A percentile compares a stretch with the other conserved stretches of the same genome.
phyloP scores from a whole-genome alignment of 768 basidiomycete species.

The Hydnomerulius pinastri region DNA sequence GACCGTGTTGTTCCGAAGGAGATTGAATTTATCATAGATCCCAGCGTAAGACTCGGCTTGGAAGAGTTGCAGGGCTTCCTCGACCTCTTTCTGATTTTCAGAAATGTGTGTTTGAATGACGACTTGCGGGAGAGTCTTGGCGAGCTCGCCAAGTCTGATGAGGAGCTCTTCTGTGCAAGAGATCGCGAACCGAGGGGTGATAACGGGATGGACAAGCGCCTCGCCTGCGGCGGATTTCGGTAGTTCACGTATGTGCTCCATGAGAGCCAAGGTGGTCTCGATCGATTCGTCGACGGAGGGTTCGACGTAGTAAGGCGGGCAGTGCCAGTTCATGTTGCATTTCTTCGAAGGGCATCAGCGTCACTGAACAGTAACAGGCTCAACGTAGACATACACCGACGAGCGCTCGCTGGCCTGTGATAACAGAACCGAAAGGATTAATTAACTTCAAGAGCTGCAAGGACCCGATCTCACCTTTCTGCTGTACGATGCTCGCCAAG shows the following conservation, averaged over 20 bases:
- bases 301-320: slow-evolving; percentile 71
- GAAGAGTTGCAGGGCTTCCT: slow-evolving; percentile 65
- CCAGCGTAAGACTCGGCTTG: slow-evolving; percentile 70
- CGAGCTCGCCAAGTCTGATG: slow-evolving; percentile 57
- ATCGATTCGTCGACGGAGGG: slow-evolving; percentile 60
- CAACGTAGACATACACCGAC: slow-evolving; percentile 62
- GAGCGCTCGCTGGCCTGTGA: slow-evolving; percentile 78
- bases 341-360: slow-evolving; percentile 24
- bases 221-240: slow-evolving; percentile 37
- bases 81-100: slow-evolving; percentile 78
- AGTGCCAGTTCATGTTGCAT: slow-evolving; percentile 58
- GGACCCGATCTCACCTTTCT: slow-evolving; percentile 46
- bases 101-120: slow-evolving; percentile 92
- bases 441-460: neutral
- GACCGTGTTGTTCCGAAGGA: slow-evolving; percentile 79
- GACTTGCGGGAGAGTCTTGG: slow-evolving; percentile 56
- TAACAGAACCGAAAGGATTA: slow-evolving; percentile 10
- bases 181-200: slow-evolving; percentile 97
- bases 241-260: slow-evolving; percentile 67
- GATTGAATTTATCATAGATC: slow-evolving; percentile 78
- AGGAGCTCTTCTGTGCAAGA: slow-evolving; percentile 80
- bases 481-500: slow-evolving; percentile 73
- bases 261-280: slow-evolving; percentile 59
- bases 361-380: neutral
- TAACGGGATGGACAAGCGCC: slow-evolving; percentile 81